These are phyloP conservation scores for Talaromyces adpressus DNA, from an alignment of 495 filamentous ascomycete genomes.

Conservation along the genomic window DNA sequence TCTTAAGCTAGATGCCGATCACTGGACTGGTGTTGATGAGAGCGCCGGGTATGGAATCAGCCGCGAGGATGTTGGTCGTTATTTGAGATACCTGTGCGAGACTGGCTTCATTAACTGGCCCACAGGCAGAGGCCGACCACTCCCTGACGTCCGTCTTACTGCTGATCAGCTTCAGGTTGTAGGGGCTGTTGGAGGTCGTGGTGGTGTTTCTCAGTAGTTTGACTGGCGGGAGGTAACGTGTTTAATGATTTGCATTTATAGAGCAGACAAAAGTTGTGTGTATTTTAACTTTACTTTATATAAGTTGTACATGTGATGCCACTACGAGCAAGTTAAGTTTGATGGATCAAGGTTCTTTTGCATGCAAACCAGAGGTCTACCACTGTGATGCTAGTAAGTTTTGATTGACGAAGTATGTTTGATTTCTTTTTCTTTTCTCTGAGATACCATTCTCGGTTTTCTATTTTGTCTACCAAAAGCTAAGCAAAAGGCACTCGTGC, in stretches of 20 bases:
- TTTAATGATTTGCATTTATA: neutral
- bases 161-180: constrained; percentile 44
- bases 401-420: neutral
- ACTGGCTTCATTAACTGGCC: constrained; percentile 64
- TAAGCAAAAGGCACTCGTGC: neutral
- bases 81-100: constrained; percentile 63
- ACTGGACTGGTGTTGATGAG: constrained; percentile 57
- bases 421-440: neutral
- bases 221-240: neutral
- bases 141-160: constrained; percentile 42
- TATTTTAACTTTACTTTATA: neutral
- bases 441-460: neutral
- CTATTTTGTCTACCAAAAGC: neutral
- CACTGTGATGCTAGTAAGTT: too few relatives aligned
- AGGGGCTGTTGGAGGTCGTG: constrained; percentile 43
- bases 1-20: constrained; percentile 48
- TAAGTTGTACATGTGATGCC: neutral
- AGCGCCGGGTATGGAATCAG: constrained; percentile 56
- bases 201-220: constrained; percentile 16
- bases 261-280: constrained; percentile 5
- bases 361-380: neutral
- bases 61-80: constrained; percentile 64
- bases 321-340: neutral
- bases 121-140: constrained; percentile 30
- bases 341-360: neutral